Base-by-base conservation (phyloP, 2,329 filamentous ascomycete species). In the Alternaria panax region DNA sequence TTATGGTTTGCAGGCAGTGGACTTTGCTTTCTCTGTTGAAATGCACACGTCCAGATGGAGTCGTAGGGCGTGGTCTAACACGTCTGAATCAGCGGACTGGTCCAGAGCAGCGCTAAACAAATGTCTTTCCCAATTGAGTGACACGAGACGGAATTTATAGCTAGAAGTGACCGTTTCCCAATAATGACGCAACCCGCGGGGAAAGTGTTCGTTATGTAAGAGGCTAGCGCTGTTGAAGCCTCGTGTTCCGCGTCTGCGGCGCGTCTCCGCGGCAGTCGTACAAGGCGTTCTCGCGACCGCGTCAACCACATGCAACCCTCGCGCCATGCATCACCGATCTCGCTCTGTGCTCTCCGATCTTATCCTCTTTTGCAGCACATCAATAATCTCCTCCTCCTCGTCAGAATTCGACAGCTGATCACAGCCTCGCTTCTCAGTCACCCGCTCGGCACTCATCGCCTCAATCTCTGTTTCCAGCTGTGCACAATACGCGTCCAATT, bases 181-280 rank as follows among this genome's bases (percentile, higher is more conserved):
- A 45, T 4, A 20, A 62, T 65, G 63, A 65, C 63, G 57, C 60
- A 63, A 36, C 6, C 43, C 7, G 48, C 48, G 43, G 51, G 63
- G 59, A 51, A 63, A 54, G 12, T 16, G 22, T 30, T 9, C 11
- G 45, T 20, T 11, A 16, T 30, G 38, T 18, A 59, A 52, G 3
- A 0, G 47, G 57, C 42, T 63, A 63, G 60, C 57, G 57, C 32
- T 48, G 34, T 48, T 57, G 40, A 59, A 41, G 18, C 40, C 22
- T 28, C 34, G 18, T 45, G 18, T 59, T 36, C 51, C 22, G 45
- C 34, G 18, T 45, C 25, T 59, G 43, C 51, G 36, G 36, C 43
- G 41, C n/a, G n/a, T n/a, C 56, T 58, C 51, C 27, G 43, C 55
- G 55, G 55, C 51, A 46, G 24, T 22, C 28, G 12, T 54, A 7